Percentiles rank a stretch among this genome's conserved stretches.
Evolutionary conservation across 768 basidiomycete genomes (phyloP).

Genomic region (Candolleomyces aberdarensis): DNA sequence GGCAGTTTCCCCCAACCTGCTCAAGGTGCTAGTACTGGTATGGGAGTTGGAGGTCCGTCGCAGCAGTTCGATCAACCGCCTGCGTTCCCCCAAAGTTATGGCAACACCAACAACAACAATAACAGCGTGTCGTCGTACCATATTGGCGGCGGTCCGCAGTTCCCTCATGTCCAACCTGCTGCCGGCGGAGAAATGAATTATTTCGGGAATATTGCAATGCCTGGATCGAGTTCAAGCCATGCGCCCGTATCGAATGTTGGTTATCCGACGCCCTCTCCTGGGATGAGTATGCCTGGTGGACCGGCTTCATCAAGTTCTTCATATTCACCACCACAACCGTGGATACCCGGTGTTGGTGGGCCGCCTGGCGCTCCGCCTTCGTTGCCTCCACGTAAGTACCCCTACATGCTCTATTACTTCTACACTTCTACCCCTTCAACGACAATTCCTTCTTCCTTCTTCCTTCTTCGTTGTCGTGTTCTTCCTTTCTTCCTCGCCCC

Average conservation of each 20-base stretch:
- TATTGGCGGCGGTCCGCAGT: not conserved
- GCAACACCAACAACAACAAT: no score
- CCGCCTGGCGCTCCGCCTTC: conserved; percentile 23
- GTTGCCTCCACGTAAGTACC: conserved; percentile 32
- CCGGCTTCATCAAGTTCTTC: conserved; percentile 7
- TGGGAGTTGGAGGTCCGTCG: no score
- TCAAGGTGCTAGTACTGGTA: no score
- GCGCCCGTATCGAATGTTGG: not conserved
- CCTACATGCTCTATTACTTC: conserved; percentile 2
- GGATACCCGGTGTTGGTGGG: conserved; percentile 17
- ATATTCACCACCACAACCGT: conserved; percentile 3
- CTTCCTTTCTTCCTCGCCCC: not conserved
- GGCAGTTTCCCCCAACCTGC: not conserved
- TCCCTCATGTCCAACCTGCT: not conserved
- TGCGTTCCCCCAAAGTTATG: no score
- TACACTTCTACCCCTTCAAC: not conserved
- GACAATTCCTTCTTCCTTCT: not conserved
- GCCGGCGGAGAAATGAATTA: conserved; percentile 4
- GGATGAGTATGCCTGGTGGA: not conserved
- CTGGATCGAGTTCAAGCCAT: not conserved
- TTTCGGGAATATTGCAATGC: not conserved
- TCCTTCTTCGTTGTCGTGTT: not conserved
- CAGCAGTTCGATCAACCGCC: no score
- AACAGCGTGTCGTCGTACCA: not conserved
- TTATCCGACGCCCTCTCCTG: not conserved